Base-by-base conservation (phyloP, 768 basidiomycete genomes). In the Piloderma croceum region DNA sequence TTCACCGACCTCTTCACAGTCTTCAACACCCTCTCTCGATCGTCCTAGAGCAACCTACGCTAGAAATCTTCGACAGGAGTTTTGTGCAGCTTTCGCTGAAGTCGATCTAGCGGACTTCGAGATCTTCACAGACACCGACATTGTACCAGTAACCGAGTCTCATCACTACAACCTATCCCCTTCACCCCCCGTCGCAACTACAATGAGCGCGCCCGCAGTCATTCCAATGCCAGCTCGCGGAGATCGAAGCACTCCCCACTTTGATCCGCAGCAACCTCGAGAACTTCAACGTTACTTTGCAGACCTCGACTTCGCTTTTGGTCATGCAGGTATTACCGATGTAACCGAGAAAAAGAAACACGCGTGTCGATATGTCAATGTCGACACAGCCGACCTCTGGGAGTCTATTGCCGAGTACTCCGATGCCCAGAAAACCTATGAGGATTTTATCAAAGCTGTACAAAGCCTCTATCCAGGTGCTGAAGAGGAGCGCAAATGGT, bases 381-480 rank as follows among this genome's bases (percentile, higher is more conserved):
- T n/a, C n/a, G n/a, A n/a, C n/a, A n/a, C n/a, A n/a, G n/a, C n/a
- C n/a, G n/a, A n/a, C n/a, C n/a, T n/a, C 12, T 53, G 54, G 54
- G 50, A 51, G 24, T 31, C 41, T 0, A 35, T 53, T 3, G n/a
- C 43, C 1, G 38, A 38, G 7, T 56, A 41, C 21, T 20, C 21
- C 12, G 18, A 34, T 25, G 21, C 31, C 13, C 42, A 31, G 5
- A 37, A 41, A 25, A 39, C 47, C 17, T 61, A 46, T 33, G 43
- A 48, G 7, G 41, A 47, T 1, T 56, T 60, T 42, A 57, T 51
- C 36, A 32, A 49, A 2, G 50, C 43, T 1, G 48, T 61, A 2
- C 33, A 50, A 20, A 49, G 51, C 7, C 43, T 53, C 21, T 63
- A 60, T 34, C 48, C 54, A 11, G n/a, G n/a, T n/a, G n/a, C n/a